Conservation (phyloP, 1,139 yeast species). For the Saccharomyces hybrid region DNA sequence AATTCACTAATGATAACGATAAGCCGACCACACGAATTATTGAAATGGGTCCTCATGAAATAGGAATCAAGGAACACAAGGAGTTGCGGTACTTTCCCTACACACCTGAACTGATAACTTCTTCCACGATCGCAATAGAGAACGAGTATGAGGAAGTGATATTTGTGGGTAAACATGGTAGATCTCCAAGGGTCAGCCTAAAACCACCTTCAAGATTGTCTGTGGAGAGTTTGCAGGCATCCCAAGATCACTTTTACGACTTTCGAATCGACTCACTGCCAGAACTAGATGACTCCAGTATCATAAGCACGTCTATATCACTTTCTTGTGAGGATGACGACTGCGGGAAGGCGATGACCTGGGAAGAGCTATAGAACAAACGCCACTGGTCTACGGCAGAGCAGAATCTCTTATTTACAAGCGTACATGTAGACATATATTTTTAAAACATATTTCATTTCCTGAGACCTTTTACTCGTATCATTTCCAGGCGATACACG, state of each 20-base stretch:
- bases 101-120: not conserved
- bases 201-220: not conserved
- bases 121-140: not conserved
- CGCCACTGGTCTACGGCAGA: not conserved
- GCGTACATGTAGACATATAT: too few relatives aligned
- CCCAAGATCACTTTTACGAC: not conserved
- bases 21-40: conserved; percentile 1
- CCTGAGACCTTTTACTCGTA: not conserved
- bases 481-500: not conserved
- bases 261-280: not conserved
- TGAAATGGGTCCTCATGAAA: conserved; percentile 9
- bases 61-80: not conserved
- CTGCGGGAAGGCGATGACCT: not conserved
- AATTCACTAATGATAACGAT: conserved; percentile 8
- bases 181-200: not conserved
- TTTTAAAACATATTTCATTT: not conserved
- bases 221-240: not conserved
- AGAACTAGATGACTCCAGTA: not conserved
- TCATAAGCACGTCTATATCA: not conserved
- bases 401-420: not conserved
- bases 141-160: not conserved
- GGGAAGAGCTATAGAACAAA: not conserved
- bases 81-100: not conserved
- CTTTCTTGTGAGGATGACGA: not conserved
- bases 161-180: not conserved